Evolutionary conservation across 1,284 basidiomycete genomes (phyloP), one percentile per base, ranked within the genome.

Genomic region (Cystobasidium pallidum): DNA sequence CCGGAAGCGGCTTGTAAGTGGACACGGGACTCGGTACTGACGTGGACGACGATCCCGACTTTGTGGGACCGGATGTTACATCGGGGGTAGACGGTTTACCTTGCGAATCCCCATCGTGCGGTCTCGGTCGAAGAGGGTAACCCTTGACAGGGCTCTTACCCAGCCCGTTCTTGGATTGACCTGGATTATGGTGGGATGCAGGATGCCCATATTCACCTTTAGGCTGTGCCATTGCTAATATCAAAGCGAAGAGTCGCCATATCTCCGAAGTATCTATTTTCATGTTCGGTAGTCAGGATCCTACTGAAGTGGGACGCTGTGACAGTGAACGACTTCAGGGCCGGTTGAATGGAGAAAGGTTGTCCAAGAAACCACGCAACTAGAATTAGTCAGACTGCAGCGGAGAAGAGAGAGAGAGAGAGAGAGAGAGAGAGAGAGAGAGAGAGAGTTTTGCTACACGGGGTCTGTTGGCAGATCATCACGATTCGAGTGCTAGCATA

Each of bases 161-260:
- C 3, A 8, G n/a, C 21, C 49, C 49, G 24, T 51, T 2, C 21
- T 10, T 17, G 24, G n/a, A 17, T 7, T 2, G 49, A 24, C 49
- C 49, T 6, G 26, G 24, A 6, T 51, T 34, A 32, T 34, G 30
- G 7, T 34, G 11, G 19, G 54, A 34, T 3, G 24, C 30, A 3
- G 54, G 32, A 21, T 57, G 54, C 8, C 54, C 54, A 57, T 57
- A 57, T n/a, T 57, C 30, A 10, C 54, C 54, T 36, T 34, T 57
- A 7, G 54, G 54, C 6, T n/a, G 32, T 8, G 19, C n/a, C 32
- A 57, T 36, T 13, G 54, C 32, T 1, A 57, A 10, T 1, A 34
- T 30, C 4, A 57, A n/a, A 10, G 54, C 26, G 10, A 57, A 57
- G 2, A 54, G 26, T 26, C 30, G 24, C 51, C 51, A 54, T 2